These are phyloP conservation scores for Tilletia horrida DNA, from an alignment of 1,284 basidiomycete species.

Conservation along the genomic window DNA sequence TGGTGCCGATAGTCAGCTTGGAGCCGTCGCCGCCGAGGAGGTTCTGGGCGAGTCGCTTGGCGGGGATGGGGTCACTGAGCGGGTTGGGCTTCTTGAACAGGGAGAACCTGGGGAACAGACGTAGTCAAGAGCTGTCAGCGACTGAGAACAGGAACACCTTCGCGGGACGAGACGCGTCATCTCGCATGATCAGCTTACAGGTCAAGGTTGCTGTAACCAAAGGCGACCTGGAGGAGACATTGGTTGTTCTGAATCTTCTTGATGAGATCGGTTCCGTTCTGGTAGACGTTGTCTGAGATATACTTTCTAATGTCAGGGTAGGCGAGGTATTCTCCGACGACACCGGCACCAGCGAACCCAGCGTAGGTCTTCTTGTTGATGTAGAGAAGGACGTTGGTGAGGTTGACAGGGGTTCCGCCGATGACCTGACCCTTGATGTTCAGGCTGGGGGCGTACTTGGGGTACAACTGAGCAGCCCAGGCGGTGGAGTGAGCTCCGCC, in stretches of 20 bases:
- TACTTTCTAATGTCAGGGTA: slow-evolving; percentile 32
- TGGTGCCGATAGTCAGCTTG: slow-evolving; percentile 36
- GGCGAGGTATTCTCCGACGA: slow-evolving; percentile 29
- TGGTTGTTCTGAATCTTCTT: slow-evolving; percentile 24
- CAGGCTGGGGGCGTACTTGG: slow-evolving; percentile 37
- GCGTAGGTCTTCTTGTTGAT: slow-evolving; percentile 34
- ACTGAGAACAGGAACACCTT: too few species aligned
- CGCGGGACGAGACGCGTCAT: too few species aligned
- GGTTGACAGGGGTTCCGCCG: slow-evolving; percentile 45
- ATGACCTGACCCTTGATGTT: slow-evolving; percentile 42
- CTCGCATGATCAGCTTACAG: slow-evolving; percentile 14
- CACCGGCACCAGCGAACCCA: slow-evolving; percentile 40
- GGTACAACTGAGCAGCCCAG: slow-evolving; percentile 40
- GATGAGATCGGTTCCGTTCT: slow-evolving; percentile 24
- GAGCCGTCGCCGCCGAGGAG: slow-evolving; percentile 17
- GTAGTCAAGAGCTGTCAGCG: too few species aligned
- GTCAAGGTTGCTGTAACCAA: slow-evolving; percentile 25
- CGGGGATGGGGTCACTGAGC: slow-evolving; percentile 28
- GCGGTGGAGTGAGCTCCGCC: slow-evolving; percentile 48
- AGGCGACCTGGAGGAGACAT: slow-evolving; percentile 31
- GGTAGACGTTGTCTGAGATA: slow-evolving; percentile 23
- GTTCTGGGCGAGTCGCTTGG: slow-evolving; percentile 22
- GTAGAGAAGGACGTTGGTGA: slow-evolving; percentile 28
- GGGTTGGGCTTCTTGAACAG: slow-evolving; percentile 37
- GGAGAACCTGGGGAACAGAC: slow-evolving; percentile 2